These are phyloP conservation scores for Neurospora crassa DNA, from an alignment of 2,329 filamentous ascomycete species.

Conservation along the genomic window DNA sequence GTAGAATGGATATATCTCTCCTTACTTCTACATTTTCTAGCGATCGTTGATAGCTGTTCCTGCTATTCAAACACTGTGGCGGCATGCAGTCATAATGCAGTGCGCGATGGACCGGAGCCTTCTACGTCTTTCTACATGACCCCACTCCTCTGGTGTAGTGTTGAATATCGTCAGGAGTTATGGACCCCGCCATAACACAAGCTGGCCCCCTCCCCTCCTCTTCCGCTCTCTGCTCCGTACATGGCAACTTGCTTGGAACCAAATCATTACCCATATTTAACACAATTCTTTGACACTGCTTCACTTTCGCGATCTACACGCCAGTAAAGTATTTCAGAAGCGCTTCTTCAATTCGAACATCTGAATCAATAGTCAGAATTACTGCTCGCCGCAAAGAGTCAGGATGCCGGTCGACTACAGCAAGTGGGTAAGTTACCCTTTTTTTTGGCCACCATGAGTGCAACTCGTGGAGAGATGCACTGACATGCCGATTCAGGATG, in stretches of 20 bases:
- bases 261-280: neutral
- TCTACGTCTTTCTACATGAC: neutral
- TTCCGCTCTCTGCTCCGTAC: slow-evolving; percentile 1
- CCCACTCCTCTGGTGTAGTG: neutral
- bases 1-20: no score
- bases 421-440: slow-evolving; percentile 46
- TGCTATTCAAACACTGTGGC: neutral
- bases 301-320: neutral
- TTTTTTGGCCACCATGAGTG: neutral
- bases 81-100: neutral
- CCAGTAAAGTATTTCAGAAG: neutral
- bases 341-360: neutral
- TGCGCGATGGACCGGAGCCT: neutral
- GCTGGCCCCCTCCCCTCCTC: neutral
- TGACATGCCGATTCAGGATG: slow-evolving; percentile 47
- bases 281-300: neutral
- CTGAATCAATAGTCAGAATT: neutral
- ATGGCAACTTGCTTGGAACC: neutral
- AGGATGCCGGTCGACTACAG: slow-evolving; percentile 46
- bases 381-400: slow-evolving; percentile 1
- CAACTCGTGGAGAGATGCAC: slow-evolving; percentile 1
- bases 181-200: slow-evolving; percentile 11
- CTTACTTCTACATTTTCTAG: neutral
- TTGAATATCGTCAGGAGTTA: slow-evolving; percentile 11
- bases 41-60: neutral